Conservation (phyloP, 2,329 filamentous ascomycete genomes). For the Grosmannia serpens region DNA sequence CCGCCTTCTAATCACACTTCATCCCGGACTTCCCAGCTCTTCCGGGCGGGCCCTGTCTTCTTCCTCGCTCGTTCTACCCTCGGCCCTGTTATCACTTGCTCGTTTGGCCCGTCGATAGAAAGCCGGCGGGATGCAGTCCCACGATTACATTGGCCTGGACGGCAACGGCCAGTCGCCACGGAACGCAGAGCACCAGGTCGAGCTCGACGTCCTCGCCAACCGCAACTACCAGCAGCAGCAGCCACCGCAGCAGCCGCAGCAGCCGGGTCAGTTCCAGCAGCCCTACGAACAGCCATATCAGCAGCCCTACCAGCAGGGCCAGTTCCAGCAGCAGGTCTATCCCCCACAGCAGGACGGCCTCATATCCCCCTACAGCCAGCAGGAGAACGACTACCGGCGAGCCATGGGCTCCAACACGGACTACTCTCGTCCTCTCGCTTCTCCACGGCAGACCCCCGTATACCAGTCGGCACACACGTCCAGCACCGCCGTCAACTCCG, state of each 20-base stretch:
- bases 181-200: slow-evolving; percentile 5
- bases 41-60: background rate
- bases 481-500: slow-evolving; percentile 8
- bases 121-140: slow-evolving; percentile 7
- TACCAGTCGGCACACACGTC: slow-evolving; percentile 11
- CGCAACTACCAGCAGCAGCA: slow-evolving; percentile 2
- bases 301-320: background rate
- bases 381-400: slow-evolving; percentile 2
- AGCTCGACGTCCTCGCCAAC: slow-evolving; percentile 7
- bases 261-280: slow-evolving; percentile 1
- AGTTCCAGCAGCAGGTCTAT: background rate
- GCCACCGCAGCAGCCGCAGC: slow-evolving; percentile 1
- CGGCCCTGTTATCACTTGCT: background rate
- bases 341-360: background rate
- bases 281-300: background rate
- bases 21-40: background rate
- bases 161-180: slow-evolving; percentile 1
- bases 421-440: slow-evolving; percentile 1
- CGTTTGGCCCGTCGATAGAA: background rate
- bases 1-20: background rate
- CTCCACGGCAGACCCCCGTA: slow-evolving; percentile 7
- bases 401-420: slow-evolving; percentile 1
- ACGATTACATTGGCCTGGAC: slow-evolving; percentile 5
- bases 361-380: background rate
- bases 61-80: background rate